These are phyloP conservation scores for Calonectria fujianensis DNA, from an alignment of 2,329 filamentous ascomycete genomes.

Conservation along the genomic window DNA sequence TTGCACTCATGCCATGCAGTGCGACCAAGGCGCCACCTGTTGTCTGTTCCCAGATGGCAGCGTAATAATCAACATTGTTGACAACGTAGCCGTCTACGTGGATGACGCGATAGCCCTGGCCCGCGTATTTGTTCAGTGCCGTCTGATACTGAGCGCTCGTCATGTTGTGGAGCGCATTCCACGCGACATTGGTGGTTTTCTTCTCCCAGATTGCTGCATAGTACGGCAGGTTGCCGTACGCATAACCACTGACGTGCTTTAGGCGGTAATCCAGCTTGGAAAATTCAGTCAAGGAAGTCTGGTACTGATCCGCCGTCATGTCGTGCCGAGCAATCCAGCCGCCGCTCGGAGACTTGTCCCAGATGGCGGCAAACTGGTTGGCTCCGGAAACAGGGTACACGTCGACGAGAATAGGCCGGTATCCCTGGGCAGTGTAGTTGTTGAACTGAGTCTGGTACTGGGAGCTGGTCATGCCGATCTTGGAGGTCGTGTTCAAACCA, in stretches of 20 bases:
- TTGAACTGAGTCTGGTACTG: slow-evolving; percentile 28
- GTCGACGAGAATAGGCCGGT: slow-evolving; percentile 22
- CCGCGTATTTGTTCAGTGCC: not conserved
- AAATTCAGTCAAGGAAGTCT: slow-evolving; percentile 3
- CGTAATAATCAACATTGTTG: slow-evolving; percentile 33
- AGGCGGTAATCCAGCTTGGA: slow-evolving; percentile 3
- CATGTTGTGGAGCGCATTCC: slow-evolving; percentile 12
- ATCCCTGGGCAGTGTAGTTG: not conserved
- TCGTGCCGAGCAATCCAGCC: slow-evolving; percentile 24
- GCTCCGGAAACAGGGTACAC: slow-evolving; percentile 23
- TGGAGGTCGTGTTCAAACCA: not conserved
- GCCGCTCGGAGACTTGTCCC: slow-evolving; percentile 27
- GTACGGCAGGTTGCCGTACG: not conserved
- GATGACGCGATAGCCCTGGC: slow-evolving; percentile 16
- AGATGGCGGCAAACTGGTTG: slow-evolving; percentile 24
- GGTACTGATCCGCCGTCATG: slow-evolving; percentile 25
- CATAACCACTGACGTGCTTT: slow-evolving; percentile 30
- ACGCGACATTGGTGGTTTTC: not conserved
- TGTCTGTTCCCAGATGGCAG: slow-evolving; percentile 33
- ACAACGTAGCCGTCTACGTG: slow-evolving; percentile 25
- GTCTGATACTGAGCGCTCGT: slow-evolving; percentile 25
- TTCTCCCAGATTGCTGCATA: slow-evolving; percentile 34
- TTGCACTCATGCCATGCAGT: slow-evolving; percentile 10
- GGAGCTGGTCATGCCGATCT: slow-evolving; percentile 14
- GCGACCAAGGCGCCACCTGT: slow-evolving; percentile 21